Percentiles rank a stretch among this genome's conserved stretches.
Conservation (phyloP, 2,329 filamentous ascomycete genomes). For the Aspergillus ibericus region DNA sequence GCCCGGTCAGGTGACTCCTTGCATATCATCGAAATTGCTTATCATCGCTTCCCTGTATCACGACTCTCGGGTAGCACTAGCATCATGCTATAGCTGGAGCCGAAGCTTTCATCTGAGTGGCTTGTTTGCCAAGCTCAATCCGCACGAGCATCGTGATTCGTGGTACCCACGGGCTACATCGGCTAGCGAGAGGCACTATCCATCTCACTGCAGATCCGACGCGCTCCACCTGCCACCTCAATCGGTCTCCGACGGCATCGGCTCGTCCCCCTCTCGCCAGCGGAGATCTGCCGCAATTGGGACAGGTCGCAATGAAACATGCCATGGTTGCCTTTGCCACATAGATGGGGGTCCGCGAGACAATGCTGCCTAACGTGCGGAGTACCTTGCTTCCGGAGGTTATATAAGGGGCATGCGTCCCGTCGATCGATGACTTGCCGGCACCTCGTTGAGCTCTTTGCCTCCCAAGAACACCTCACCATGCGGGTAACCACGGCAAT, state of each 20-base stretch:
- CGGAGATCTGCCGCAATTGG: background rate
- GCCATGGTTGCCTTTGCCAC: background rate
- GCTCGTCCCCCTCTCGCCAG: background rate
- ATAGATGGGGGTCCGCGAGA: background rate
- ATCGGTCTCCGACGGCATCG: background rate
- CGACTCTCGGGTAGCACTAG: too few species aligned
- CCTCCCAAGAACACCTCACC: background rate
- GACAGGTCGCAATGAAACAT: background rate
- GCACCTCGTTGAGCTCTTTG: background rate
- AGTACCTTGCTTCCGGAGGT: background rate
- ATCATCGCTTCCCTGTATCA: too few species aligned
- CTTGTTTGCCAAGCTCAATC: too few species aligned
- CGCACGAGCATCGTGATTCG: background rate
- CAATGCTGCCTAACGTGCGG: background rate
- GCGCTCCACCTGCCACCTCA: background rate
- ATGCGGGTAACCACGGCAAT: slow-evolving; percentile 10
- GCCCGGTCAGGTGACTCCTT: too few species aligned
- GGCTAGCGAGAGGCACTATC: background rate
- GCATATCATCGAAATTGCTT: too few species aligned
- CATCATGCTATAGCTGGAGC: too few species aligned
- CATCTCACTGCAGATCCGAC: background rate
- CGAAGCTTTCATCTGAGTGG: too few species aligned
- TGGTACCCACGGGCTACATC: background rate
- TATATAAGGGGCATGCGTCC: background rate
- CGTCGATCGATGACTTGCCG: background rate